These are phyloP conservation scores for Papiliotrema terrestris DNA, from an alignment of 1,284 basidiomycete genomes.

Conservation along the genomic window DNA sequence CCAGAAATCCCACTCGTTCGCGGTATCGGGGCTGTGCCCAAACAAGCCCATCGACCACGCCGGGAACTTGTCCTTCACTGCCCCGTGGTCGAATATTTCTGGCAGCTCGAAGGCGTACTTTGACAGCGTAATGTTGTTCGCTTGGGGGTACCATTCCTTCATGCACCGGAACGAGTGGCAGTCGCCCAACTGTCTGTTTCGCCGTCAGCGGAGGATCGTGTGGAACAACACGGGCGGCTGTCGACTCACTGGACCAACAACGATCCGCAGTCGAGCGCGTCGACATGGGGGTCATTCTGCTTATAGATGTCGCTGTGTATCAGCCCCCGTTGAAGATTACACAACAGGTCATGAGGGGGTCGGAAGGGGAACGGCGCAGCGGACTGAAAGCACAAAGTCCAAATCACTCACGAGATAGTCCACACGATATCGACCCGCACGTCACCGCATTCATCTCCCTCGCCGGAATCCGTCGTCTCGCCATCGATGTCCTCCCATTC, in stretches of 20 bases:
- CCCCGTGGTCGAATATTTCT: slow-evolving; percentile 44
- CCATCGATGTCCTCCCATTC: not conserved
- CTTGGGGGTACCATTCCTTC: slow-evolving; percentile 47
- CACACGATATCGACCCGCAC: slow-evolving; percentile 41
- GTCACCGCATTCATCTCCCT: slow-evolving; percentile 7
- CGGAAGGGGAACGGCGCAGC: not conserved
- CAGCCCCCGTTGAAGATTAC: not conserved
- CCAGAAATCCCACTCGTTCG: slow-evolving; percentile 49
- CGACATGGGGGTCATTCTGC: slow-evolving; percentile 40
- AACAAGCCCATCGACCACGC: slow-evolving; percentile 43
- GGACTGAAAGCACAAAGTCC: not conserved
- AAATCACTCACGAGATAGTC: slow-evolving; percentile 40
- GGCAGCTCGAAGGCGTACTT: slow-evolving; percentile 49
- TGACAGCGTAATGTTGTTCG: slow-evolving; percentile 48
- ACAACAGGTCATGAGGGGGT: not conserved
- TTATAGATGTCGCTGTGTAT: slow-evolving; percentile 43
- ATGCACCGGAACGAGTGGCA: slow-evolving; percentile 42
- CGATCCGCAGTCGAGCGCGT: slow-evolving; percentile 43
- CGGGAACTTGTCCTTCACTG: slow-evolving; percentile 35
- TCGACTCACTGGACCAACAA: slow-evolving; percentile 46
- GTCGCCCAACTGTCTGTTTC: slow-evolving; percentile 43
- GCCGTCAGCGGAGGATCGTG: not conserved
- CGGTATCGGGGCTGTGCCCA: slow-evolving; percentile 47
- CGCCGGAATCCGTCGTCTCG: not conserved
- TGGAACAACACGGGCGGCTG: not conserved